Conservation (phyloP, 257 asterid species). For the Voacanga thouarsii region DNA sequence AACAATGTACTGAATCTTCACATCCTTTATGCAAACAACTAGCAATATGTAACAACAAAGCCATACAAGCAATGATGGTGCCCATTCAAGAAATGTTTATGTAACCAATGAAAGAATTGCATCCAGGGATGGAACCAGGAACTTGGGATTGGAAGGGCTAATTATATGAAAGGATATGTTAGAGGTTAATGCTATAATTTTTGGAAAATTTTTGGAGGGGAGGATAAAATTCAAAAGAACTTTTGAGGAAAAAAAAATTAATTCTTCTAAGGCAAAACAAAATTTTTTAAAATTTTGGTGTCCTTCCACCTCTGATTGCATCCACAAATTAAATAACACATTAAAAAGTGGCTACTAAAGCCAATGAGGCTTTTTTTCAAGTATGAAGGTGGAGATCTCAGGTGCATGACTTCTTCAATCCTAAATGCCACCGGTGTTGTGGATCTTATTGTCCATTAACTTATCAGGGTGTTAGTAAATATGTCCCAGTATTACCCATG, state of each 20-base stretch:
- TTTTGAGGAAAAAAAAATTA: no score
- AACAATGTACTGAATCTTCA: neutral
- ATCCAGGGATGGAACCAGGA: neutral
- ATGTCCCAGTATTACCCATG: neutral
- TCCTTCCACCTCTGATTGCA: no score
- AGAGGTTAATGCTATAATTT: no score
- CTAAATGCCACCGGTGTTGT: neutral
- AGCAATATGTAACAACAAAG: neutral
- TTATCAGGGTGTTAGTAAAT: neutral
- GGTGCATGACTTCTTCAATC: neutral
- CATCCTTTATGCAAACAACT: neutral
- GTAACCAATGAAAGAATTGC: neutral
- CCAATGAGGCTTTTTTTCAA: neutral
- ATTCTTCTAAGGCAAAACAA: no score
- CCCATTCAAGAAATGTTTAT: neutral
- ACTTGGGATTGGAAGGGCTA: no score
- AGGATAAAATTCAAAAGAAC: no score
- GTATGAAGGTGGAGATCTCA: neutral
- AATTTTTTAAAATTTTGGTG: no score
- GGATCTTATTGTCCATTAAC: neutral
- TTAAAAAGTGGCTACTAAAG: neutral
- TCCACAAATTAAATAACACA: neutral
- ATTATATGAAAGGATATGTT: no score
- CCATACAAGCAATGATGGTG: neutral
- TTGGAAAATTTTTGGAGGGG: no score